Evolutionary conservation across 1,284 basidiomycete species (phyloP), one percentile per base, ranked within the genome.

Genomic region (Inonotus obliquus): DNA sequence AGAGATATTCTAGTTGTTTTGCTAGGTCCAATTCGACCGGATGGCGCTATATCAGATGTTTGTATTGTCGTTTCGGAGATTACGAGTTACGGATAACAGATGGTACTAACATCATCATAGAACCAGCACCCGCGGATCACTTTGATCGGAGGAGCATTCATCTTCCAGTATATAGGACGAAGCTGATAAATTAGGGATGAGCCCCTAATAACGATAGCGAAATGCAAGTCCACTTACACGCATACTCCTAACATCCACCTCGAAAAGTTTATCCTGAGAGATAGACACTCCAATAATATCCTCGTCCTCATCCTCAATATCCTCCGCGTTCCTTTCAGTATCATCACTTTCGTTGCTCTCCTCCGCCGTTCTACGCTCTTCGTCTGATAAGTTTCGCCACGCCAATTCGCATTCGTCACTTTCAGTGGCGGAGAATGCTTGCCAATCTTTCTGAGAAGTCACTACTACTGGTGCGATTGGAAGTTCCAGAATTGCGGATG

Each of bases 61-160:
- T 39, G 19, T 23, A 32, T 13, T 41, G 54, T 38, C 52, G 17
- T 38, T 21, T 35, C 37, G 41, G 45, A 29, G 13, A 25, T n/a
- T 32, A 35, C 32, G 19, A 19, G 17, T 6, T 35, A 44, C 19
- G 47, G 25, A 61, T 14, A 52, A 37, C 37, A 39, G 41, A 41
- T 53, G 27, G 75, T 3, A 62, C 73, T 65, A 4, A 76, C 76
- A 62, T 77, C 77, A 64, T 79, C 77, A 60, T 74, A 74, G 69
- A 81, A 81, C 81, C 81, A 83, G 11, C 74, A 75, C 4, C 76
- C 80, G 17, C 80, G 69, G 7, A 76, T 68, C 14, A 83, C 80
- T 1, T 76, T 74, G 19, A 81, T 75, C 32, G 75, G 69, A 0
- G 76, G 71, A 0, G 76, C 77, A 5, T 74, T 72, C 63, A 78